Evolutionary conservation across 306 rosid species (phyloP).

Genomic region (Vachellia collinsii): DNA sequence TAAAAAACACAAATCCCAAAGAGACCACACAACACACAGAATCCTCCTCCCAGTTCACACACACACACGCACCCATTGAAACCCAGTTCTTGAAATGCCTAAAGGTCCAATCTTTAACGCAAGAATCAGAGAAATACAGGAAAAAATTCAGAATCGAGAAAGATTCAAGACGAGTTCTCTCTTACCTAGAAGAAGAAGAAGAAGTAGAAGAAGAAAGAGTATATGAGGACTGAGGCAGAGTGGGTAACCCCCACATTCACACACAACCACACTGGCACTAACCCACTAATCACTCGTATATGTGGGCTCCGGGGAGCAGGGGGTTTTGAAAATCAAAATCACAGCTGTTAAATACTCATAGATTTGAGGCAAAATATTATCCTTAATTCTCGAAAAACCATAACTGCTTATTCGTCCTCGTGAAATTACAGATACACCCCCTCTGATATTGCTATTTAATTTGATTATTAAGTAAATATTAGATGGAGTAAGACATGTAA

Average conservation of each 20-base stretch:
- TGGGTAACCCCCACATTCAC: constrained; percentile 22
- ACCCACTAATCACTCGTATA: neutral
- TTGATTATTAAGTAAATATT: too few species aligned
- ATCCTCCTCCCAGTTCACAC: neutral
- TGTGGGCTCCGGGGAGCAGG: constrained; percentile 27
- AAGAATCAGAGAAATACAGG: neutral
- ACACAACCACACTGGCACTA: neutral
- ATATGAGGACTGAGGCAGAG: neutral
- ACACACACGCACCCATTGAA: constrained; percentile 37
- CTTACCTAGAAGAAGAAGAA: neutral
- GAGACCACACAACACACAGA: neutral
- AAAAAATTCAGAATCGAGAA: constrained; percentile 5
- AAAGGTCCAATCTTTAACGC: constrained; percentile 30
- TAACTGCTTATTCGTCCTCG: constrained; percentile 33
- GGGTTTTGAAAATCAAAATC: constrained; percentile 22
- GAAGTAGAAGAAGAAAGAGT: neutral
- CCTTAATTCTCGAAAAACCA: constrained; percentile 47
- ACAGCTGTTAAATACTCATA: constrained; percentile 34
- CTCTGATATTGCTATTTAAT: neutral
- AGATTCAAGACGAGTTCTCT: neutral
- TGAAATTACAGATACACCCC: constrained; percentile 41
- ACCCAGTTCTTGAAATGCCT: constrained; percentile 21
- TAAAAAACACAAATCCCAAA: neutral
- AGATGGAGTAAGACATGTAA: too few species aligned
- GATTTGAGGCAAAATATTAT: constrained; percentile 47